A percentile compares a stretch with the other conserved stretches of the same genome.
phyloP scores from a whole-genome alignment of 129 eudicot genomes.

The Tagetes patula region DNA sequence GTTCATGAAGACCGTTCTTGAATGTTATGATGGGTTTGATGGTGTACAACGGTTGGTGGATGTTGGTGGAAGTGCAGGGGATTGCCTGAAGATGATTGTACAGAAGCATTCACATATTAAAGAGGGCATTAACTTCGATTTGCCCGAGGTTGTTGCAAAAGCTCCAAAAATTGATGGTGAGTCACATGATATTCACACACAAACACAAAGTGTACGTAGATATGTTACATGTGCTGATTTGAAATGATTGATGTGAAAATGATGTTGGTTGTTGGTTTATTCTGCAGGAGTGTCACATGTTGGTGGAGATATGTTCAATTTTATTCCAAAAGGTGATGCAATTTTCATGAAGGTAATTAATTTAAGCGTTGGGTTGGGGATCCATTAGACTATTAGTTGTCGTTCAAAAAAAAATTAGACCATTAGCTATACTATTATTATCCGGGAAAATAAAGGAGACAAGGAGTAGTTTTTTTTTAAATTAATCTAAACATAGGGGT shows the following conservation, averaged over 20 bases:
- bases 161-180: slow-evolving; percentile 48
- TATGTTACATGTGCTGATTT: neutral
- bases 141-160: slow-evolving; percentile 56
- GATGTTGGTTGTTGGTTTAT: neutral
- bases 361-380: too few relatives aligned
- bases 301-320: slow-evolving; percentile 59
- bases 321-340: slow-evolving; percentile 49
- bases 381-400: too few relatives aligned
- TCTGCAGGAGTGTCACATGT: slow-evolving; percentile 50
- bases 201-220: neutral
- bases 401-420: too few relatives aligned
- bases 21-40: slow-evolving; percentile 44
- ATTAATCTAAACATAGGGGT: too few relatives aligned
- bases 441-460: too few relatives aligned
- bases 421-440: too few relatives aligned
- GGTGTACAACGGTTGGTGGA: slow-evolving; percentile 49
- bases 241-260: too few relatives aligned
- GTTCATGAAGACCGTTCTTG: slow-evolving; percentile 41
- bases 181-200: slow-evolving; percentile 17
- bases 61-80: slow-evolving; percentile 64
- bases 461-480: too few relatives aligned
- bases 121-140: slow-evolving; percentile 48
- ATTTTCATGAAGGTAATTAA: slow-evolving; percentile 47
- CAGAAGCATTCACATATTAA: slow-evolving; percentile 32
- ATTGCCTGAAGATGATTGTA: slow-evolving; percentile 56